Evolutionary conservation across 441 rosid genomes (phyloP).

Genomic region (Pelargonium myrrhifolium): DNA sequence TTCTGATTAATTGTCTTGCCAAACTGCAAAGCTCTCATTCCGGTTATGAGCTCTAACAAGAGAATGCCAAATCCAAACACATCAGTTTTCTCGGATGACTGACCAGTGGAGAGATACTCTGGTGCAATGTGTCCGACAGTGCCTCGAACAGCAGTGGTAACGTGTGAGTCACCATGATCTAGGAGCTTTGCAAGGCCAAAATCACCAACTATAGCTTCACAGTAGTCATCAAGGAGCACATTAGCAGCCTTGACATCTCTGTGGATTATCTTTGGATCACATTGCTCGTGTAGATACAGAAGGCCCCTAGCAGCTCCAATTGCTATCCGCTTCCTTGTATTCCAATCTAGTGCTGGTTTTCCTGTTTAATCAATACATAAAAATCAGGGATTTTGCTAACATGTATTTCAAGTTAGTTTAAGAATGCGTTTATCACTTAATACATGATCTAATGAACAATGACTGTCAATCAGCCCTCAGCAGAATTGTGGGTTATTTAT

Average conservation of each 20-base stretch:
- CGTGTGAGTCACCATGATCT: conserved; percentile 77
- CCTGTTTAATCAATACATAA: conserved; percentile 29
- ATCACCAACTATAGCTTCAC: conserved; percentile 94
- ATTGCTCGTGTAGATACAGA: conserved; percentile 62
- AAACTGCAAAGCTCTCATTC: conserved; percentile 70
- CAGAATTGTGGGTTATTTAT: too few relatives aligned
- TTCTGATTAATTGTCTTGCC: conserved; percentile 72
- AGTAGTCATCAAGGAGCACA: conserved; percentile 76
- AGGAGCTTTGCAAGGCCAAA: conserved; percentile 84
- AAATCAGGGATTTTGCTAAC: background rate
- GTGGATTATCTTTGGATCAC: conserved; percentile 16
- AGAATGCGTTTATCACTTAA: conserved; percentile 7
- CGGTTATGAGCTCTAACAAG: conserved; percentile 65
- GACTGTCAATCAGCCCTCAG: too few relatives aligned
- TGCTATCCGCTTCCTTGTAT: conserved; percentile 74
- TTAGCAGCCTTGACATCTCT: conserved; percentile 99
- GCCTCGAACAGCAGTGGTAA: conserved; percentile 91
- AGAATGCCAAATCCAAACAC: conserved; percentile 88
- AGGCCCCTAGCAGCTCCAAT: conserved; percentile 84
- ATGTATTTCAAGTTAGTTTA: background rate
- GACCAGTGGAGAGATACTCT: conserved; percentile 87
- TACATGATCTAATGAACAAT: too few relatives aligned
- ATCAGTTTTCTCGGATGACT: conserved; percentile 93
- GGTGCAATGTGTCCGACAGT: conserved; percentile 92
- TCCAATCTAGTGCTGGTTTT: conserved; percentile 75